Conservation (phyloP, 129 eudicot genomes). For the Mikania micrantha region DNA sequence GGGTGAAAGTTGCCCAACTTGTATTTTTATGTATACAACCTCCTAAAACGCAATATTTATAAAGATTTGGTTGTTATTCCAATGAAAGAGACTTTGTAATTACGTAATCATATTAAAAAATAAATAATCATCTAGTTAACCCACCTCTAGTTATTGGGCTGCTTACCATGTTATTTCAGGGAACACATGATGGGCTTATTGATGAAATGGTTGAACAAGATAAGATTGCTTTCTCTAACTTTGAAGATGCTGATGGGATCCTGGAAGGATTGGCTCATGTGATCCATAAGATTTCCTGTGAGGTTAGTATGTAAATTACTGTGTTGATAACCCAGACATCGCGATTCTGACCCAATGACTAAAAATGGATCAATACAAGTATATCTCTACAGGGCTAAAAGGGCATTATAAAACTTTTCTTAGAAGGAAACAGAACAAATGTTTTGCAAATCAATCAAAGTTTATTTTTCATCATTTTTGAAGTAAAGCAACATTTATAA, state of each 20-base stretch:
- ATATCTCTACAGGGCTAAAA: background rate
- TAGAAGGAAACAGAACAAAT: background rate
- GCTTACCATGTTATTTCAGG: conserved; percentile 27
- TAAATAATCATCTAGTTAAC: background rate
- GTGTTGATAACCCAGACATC: background rate
- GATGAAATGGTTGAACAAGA: conserved; percentile 34
- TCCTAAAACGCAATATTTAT: background rate
- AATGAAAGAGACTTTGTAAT: background rate
- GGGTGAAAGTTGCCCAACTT: background rate
- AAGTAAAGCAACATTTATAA: background rate
- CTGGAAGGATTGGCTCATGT: conserved; percentile 54
- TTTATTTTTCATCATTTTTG: background rate
- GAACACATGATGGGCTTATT: conserved; percentile 24
- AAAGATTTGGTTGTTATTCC: background rate
- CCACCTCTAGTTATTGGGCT: background rate
- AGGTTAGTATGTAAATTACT: conserved; percentile 35
- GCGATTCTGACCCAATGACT: background rate
- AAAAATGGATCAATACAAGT: background rate
- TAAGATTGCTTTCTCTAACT: conserved; percentile 25
- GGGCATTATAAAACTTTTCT: background rate
- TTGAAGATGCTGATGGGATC: conserved; percentile 52
- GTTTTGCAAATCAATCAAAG: background rate
- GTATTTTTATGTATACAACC: background rate
- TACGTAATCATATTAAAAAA: background rate
- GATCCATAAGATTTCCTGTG: conserved; percentile 65